Base-by-base conservation (phyloP, 2,329 filamentous ascomycete species). In the Sphaerulina vaccinii region DNA sequence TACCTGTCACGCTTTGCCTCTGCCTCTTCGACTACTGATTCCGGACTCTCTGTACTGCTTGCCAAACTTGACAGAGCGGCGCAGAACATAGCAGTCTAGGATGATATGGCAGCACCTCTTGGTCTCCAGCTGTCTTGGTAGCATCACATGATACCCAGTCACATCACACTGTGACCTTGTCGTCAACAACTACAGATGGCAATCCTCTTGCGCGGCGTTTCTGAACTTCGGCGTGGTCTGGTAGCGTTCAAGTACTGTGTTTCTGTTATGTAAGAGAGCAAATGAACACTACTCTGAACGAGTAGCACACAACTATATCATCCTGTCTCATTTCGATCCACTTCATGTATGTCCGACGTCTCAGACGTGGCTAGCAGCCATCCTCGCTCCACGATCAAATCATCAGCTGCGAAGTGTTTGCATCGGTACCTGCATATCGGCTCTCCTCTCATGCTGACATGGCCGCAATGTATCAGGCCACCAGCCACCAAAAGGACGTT, bases 11-110 rank as follows among this genome's bases (percentile, higher is more conserved):
- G 24, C 38, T 52, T 57, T 57, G 41, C 49, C 38, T 54, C 57
- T 33, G 23, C 41, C 50, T 36, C 52, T 29, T 54, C 51, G 21
- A 49, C 55, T 43, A 50, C 58, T 50, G 54, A 58, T 41, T 50
- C 56, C 41, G 56, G 59, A 41, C 36, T 65, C 23, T 49, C 46
- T 33, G 49, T 65, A 36, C 54, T 67, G 16, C 59, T 67, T 27
- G 61, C 65, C 16, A 66, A 65, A 54, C 60, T 67, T 15, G 65
- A 67, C 43, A 51, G 53, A 22, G 62, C 65, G 19, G 64, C 65
- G 5, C 51, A 54, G 22, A 58, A 55, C 35, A 47, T 52, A 35
- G 22, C 24, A 8, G 22, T 38, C 29, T 45, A 55, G 16, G 27
- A 49, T 18, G 9, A 19, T 15, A 49, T 3, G 45, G 19, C 36